Base-by-base conservation (phyloP, 305 asterid genomes). In the Ilex paraguariensis region DNA sequence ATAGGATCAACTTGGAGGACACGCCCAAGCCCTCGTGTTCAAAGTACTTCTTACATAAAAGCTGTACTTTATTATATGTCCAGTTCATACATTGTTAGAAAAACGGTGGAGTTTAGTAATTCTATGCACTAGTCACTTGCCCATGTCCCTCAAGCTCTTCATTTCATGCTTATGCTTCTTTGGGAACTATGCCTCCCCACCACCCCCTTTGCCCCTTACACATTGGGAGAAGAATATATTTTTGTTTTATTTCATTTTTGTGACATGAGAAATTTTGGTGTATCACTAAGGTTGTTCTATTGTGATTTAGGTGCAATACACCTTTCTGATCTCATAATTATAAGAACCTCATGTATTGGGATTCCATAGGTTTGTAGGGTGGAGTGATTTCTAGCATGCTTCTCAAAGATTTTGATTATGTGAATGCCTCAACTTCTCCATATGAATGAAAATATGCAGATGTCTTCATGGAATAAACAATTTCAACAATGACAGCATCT, bases 101-200 rank as follows among this genome's bases (percentile, higher is more conserved):
- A 70, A 44, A 12, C 11, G 62, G 45, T 17, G 28, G 55, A 69
- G 33, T 59, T 61, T 73, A 72, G 79, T 67, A 69, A 69, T 82
- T 71, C 80, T 52, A 80, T 67, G 84, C 67, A 69, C 48, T 33
- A 39, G 21, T 69, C 78, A 76, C 74, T 64, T 64, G 67, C 79
- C 77, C 83, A 76, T 78, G 88, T 83, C 81, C 66, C 64, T 64
- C 30, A 63, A 71, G 76, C 80, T 80, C 84, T 75, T 66, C 57
- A 60, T 77, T 77, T 73, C 73, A 79, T 71, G 68, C 71, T 69
- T 56, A 57, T 73, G 78, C 60, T 75, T 65, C 68, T 50, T 59
- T 67, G 63, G 66, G 66, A 70, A 67, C 62, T 54, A 52, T 73
- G 52, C 61, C 66, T 66, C 16, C 11, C 16, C 14, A 7, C 7